Conservation (phyloP, 2,329 filamentous ascomycete species). For the Paraphoma chrysanthemicola region DNA sequence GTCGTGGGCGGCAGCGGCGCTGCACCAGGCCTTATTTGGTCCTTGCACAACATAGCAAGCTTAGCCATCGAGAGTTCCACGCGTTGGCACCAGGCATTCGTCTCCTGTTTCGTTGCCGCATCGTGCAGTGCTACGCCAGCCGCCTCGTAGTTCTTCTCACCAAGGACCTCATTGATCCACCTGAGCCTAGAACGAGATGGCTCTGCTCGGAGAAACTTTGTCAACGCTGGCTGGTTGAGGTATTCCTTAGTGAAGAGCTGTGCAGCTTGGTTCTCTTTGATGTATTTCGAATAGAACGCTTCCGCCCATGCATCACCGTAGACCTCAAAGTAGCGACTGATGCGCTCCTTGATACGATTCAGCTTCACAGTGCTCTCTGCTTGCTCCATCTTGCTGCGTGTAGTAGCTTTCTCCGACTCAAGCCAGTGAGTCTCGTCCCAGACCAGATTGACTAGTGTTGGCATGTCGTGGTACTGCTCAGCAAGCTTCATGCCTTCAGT, state of each 20-base stretch:
- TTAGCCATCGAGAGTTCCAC: slow-evolving; percentile 91
- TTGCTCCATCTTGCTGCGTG: slow-evolving; percentile 44
- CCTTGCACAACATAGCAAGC: slow-evolving; percentile 63
- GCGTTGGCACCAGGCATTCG: slow-evolving; percentile 89
- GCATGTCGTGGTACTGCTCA: slow-evolving; percentile 68
- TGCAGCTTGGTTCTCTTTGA: slow-evolving; percentile 59
- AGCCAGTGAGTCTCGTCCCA: slow-evolving; percentile 54
- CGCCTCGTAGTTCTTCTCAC: slow-evolving; percentile 75
- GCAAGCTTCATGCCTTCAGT: slow-evolving; percentile 66
- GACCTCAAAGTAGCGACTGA: slow-evolving; percentile 64
- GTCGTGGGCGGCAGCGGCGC: slow-evolving; percentile 52
- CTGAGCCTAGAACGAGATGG: slow-evolving; percentile 77
- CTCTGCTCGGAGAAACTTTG: slow-evolving; percentile 76
- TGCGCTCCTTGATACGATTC: slow-evolving; percentile 52
- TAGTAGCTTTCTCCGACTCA: slow-evolving; percentile 37
- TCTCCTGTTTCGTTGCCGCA: slow-evolving; percentile 74
- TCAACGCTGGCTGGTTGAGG: slow-evolving; percentile 74
- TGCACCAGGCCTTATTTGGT: slow-evolving; percentile 55
- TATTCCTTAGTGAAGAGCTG: slow-evolving; percentile 71
- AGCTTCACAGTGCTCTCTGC: slow-evolving; percentile 48
- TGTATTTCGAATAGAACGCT: slow-evolving; percentile 80
- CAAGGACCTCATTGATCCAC: slow-evolving; percentile 92
- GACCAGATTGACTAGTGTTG: slow-evolving; percentile 63
- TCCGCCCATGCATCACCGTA: slow-evolving; percentile 73
- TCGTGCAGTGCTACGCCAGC: slow-evolving; percentile 75